These are phyloP conservation scores for Xylaria sp. DNA, from an alignment of 2,329 filamentous ascomycete genomes.

Conservation along the genomic window DNA sequence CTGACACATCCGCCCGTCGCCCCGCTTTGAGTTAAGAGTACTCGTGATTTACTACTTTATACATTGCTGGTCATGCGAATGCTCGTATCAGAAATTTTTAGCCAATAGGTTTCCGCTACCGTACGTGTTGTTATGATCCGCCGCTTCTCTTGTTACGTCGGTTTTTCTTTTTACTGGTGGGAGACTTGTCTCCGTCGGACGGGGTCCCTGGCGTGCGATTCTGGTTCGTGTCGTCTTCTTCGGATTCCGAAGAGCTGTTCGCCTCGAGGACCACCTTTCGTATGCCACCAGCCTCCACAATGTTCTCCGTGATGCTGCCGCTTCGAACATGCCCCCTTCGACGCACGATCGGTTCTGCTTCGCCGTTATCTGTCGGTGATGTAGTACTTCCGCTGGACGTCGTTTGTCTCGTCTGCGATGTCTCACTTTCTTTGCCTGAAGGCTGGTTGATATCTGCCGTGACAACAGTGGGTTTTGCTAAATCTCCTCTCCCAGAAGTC, in stretches of 20 bases:
- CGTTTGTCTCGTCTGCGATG: slow-evolving; percentile 34
- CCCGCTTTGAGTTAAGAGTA: not conserved
- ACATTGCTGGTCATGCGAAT: not conserved
- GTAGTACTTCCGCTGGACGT: slow-evolving; percentile 35
- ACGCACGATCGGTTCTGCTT: slow-evolving; percentile 35
- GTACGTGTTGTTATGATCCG: slow-evolving; percentile 29
- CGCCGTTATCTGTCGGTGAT: slow-evolving; percentile 39
- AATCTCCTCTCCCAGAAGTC: slow-evolving; percentile 31
- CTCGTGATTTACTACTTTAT: not conserved
- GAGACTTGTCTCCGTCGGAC: slow-evolving; percentile 34
- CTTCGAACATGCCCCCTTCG: slow-evolving; percentile 65
- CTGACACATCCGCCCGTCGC: not conserved
- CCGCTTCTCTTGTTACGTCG: slow-evolving; percentile 50
- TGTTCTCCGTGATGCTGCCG: slow-evolving; percentile 79
- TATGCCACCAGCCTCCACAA: slow-evolving; percentile 76
- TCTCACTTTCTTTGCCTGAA: slow-evolving; percentile 34
- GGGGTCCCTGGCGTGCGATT: slow-evolving; percentile 13
- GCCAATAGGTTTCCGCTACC: not conserved
- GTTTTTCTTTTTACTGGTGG: slow-evolving; percentile 28
- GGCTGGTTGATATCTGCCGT: slow-evolving; percentile 30
- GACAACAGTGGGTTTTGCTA: slow-evolving; percentile 35
- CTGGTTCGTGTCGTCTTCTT: slow-evolving; percentile 27
- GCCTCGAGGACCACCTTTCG: slow-evolving; percentile 79
- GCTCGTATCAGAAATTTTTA: not conserved
- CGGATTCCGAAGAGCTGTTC: slow-evolving; percentile 60